A percentile compares a stretch with the other conserved stretches of the same genome.
phyloP scores from a whole-genome alignment of 2,329 filamentous ascomycete genomes.

The Colletotrichum acutatum region DNA sequence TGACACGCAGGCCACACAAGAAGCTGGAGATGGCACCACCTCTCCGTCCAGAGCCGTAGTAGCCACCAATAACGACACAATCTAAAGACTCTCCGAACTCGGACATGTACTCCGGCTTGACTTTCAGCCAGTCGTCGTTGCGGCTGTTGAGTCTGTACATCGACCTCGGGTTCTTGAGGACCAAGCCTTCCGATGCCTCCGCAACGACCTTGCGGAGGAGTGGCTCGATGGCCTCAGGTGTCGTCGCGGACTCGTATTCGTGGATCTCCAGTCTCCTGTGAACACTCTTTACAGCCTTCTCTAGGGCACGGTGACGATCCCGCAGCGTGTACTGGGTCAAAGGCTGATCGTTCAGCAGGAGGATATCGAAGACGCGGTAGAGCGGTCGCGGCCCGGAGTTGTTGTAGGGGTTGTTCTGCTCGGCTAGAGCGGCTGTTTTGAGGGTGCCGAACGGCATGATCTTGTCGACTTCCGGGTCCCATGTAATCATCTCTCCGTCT shows the following conservation, averaged over 20 bases:
- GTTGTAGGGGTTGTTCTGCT: constrained; percentile 78
- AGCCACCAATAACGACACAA: constrained; percentile 89
- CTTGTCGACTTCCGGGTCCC: constrained; percentile 87
- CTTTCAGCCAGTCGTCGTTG: constrained; percentile 97
- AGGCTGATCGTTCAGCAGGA: constrained; percentile 85
- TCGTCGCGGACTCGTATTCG: constrained; percentile 72
- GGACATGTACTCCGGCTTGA: constrained; percentile 98
- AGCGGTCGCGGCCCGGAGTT: constrained; percentile 76
- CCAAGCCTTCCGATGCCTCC: constrained; percentile 87
- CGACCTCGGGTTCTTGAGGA: constrained; percentile 92
- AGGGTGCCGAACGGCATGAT: constrained; percentile 92
- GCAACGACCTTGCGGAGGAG: constrained; percentile 85
- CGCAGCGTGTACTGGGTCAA: constrained; percentile 85
- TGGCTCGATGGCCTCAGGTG: constrained; percentile 79
- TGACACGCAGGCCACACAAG: constrained; percentile 85
- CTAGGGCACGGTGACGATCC: constrained; percentile 81
- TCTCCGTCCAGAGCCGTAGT: constrained; percentile 87
- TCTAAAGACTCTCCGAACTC: constrained; percentile 96
- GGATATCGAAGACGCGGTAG: constrained; percentile 89
- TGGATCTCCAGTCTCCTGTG: constrained; percentile 87
- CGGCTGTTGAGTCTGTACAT: constrained; percentile 88
- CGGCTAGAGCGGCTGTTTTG: constrained; percentile 87
- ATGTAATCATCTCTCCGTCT: constrained; percentile 98
- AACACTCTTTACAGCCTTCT: constrained; percentile 75
- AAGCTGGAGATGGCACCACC: constrained; percentile 88